phyloP scores from a whole-genome alignment of 139 green algal species.

The Spirogloea muscicola region DNA sequence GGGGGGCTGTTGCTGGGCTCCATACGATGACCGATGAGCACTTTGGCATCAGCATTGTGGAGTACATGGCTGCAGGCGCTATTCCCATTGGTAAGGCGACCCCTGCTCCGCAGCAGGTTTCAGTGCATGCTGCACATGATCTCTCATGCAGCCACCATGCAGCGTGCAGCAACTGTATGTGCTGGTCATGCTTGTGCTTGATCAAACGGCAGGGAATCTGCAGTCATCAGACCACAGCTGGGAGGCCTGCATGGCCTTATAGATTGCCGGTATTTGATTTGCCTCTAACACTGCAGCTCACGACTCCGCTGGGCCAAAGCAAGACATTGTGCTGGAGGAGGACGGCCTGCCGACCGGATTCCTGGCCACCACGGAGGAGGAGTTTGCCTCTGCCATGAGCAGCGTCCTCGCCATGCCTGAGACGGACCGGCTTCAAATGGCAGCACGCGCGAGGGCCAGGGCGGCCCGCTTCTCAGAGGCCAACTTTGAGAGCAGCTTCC shows the following conservation, averaged over 20 bases:
- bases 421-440: constrained; percentile 4
- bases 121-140: not conserved
- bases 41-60: constrained; percentile 97
- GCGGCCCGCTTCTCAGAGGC: constrained; percentile 20
- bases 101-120: not conserved
- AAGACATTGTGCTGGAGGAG: constrained; percentile 35
- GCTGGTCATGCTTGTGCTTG: not conserved
- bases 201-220: not conserved
- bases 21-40: constrained; percentile 98
- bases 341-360: constrained; percentile 13
- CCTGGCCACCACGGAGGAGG: constrained; percentile 8
- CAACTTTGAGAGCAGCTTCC: constrained; percentile 26
- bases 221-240: not conserved
- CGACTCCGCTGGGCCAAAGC: constrained; percentile 23
- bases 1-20: constrained; percentile 76
- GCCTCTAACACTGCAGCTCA: not conserved
- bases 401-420: constrained; percentile 16
- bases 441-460: not conserved
- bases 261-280: not conserved
- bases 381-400: constrained; percentile 15
- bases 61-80: constrained; percentile 91
- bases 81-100: constrained; percentile 26
- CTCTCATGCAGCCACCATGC: no score
- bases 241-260: not conserved
- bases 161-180: not conserved